Conservation (phyloP, 805 yeast genomes). For the Candida corydali region DNA sequence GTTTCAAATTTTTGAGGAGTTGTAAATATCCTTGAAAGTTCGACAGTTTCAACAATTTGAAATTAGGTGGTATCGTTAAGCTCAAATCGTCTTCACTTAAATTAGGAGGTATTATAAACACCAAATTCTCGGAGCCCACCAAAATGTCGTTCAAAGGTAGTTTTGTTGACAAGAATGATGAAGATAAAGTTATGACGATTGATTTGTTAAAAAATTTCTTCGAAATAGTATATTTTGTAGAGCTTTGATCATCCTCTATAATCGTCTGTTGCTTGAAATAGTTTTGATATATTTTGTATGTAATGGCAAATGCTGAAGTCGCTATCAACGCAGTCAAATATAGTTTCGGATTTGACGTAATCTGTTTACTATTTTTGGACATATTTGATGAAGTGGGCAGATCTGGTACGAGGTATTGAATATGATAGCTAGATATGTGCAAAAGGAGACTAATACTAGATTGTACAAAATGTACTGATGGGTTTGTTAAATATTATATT, state of each 20-base stretch:
- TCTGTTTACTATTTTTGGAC: neutral
- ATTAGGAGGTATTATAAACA: constrained; percentile 42
- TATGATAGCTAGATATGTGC: too few relatives aligned
- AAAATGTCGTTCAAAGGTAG: constrained; percentile 38
- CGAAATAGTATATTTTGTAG: constrained; percentile 1
- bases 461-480: too few relatives aligned
- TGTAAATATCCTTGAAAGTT: constrained; percentile 39
- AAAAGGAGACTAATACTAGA: too few relatives aligned
- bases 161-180: constrained; percentile 32
- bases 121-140: constrained; percentile 31
- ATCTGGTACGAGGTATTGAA: too few relatives aligned
- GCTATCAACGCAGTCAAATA: constrained; percentile 34
- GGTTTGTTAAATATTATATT: too few relatives aligned
- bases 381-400: too few relatives aligned
- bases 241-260: constrained; percentile 4
- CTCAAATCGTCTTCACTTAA: constrained; percentile 35
- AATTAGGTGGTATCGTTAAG: constrained; percentile 19
- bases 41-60: constrained; percentile 35
- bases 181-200: constrained; percentile 40
- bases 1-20: constrained; percentile 35
- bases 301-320: constrained; percentile 28
- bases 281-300: constrained; percentile 30
- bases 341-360: constrained; percentile 16
- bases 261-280: constrained; percentile 4
- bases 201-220: constrained; percentile 25